These are phyloP conservation scores for Cladosporium cucumerinum DNA, from an alignment of 2,329 filamentous ascomycete genomes.

Conservation along the genomic window DNA sequence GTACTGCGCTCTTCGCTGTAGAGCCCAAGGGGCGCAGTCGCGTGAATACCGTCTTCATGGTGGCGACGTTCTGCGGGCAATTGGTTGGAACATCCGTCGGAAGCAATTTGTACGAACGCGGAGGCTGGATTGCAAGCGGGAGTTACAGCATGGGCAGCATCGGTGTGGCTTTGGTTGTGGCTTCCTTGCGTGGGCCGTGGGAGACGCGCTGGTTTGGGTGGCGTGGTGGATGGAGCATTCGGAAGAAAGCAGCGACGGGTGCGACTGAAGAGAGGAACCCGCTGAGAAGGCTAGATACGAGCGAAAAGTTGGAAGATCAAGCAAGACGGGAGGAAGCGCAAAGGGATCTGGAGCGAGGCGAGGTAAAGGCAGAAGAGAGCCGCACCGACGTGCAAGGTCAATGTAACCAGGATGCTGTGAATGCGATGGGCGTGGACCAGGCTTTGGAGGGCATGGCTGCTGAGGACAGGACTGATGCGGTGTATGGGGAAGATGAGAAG, in stretches of 20 bases:
- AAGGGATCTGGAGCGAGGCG: constrained; percentile 32
- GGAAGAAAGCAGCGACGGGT: constrained; percentile 38
- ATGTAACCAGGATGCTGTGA: constrained; percentile 27
- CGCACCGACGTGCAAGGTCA: constrained; percentile 24
- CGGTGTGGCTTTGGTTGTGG: constrained; percentile 43
- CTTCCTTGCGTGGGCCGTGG: constrained; percentile 51
- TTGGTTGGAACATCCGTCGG: constrained; percentile 60
- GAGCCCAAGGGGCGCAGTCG: constrained; percentile 69
- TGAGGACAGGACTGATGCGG: constrained; percentile 22
- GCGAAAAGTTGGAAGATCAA: constrained; percentile 23
- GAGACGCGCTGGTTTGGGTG: constrained; percentile 60
- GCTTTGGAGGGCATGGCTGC: constrained; percentile 29
- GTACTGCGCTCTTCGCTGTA: constrained; percentile 66
- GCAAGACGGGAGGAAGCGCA: constrained; percentile 27
- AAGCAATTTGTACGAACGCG: constrained; percentile 53
- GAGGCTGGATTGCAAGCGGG: constrained; percentile 56
- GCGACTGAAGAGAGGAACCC: constrained; percentile 26
- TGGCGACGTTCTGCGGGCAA: constrained; percentile 71
- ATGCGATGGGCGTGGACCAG: constrained; percentile 28
- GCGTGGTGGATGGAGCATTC: constrained; percentile 55
- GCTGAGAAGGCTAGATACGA: constrained; percentile 20
- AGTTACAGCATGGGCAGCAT: constrained; percentile 57
- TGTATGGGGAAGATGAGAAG: constrained; percentile 27
- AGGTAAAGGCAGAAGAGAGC: constrained; percentile 1
- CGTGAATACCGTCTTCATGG: constrained; percentile 81